Evolutionary conservation across 2,329 filamentous ascomycete species (phyloP), one percentile per base, ranked within the genome.

Genomic region (Pseudogymnoascus sp.): DNA sequence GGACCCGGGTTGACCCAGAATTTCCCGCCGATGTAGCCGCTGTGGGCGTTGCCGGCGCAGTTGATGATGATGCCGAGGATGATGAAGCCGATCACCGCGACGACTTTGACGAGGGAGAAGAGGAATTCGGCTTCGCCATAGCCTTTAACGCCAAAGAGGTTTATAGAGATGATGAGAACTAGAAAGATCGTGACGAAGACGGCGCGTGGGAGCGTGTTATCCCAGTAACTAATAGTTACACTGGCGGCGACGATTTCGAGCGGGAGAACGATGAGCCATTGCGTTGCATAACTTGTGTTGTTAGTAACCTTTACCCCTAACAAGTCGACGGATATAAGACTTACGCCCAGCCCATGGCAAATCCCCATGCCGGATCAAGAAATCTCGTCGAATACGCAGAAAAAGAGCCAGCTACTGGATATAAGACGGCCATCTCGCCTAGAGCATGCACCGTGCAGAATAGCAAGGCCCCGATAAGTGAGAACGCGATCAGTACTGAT

Each of bases 331-430:
- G n/a, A n/a, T n/a, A n/a, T n/a, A n/a, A n/a, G n/a, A n/a, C n/a
- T n/a, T n/a, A n/a, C n/a, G n/a, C n/a, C n/a, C n/a, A 96, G 15
- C 91, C 92, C 90, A 96, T 96, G 53, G 91, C 90, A 72, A 96
- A 96, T 0, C 92, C 92, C 91, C 91, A 96, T 0, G 93, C 93
- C 0, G 93, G 93, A 72, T 97, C 92, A 17, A 97, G 76, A 71
- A 97, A 97, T 17, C 93, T 86, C 31, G 91, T 96, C 17, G 93
- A 60, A 63, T 26, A 42, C 50, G 50, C 9, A 60, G 46, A 17
- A 37, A 50, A 60, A 63, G 26, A 26, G 50, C 46, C 50, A 60
- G 42, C 19, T 60, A 50, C 15, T 33, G 31, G 11, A 56, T 33
- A n/a, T 11, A 92, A 78, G 19, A 97, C 92, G n/a, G 93, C 91